Evolutionary conservation across 768 basidiomycete genomes (phyloP), one percentile per base, ranked within the genome.

Genomic region (Paxillus ammoniavirescens): DNA sequence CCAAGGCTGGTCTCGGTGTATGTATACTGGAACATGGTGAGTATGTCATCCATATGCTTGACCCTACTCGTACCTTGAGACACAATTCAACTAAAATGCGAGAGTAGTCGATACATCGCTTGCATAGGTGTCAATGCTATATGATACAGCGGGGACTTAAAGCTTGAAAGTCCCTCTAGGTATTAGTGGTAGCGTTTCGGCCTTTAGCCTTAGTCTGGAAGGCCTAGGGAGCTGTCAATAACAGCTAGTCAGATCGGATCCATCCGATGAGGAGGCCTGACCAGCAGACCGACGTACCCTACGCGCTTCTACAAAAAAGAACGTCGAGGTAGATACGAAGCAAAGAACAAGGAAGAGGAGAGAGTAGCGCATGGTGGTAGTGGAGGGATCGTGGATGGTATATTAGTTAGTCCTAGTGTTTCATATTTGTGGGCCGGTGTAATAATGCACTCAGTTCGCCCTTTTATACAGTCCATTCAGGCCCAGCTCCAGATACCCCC

Each of bases 251-350:
- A 65, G 57, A 9, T 65, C 42, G 67, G 57, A 9, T 31, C 9
- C 17, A 2, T 15, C 28, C 28, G 9, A 31, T 15, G 28, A 45
- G 15, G 28, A 45, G 28, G 43, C 26, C 26, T 26, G 8, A 47
- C 18, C 13, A 15, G 37, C 17, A 49, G 56, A 53, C 48, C 37
- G 40, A 54, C 65, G 28, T 42, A 65, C 64, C 65, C 52, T 55
- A 62, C 54, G 62, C 50, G 57, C 64, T 53, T 65, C 64, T 57
- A 65, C 65, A 17, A 56, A 65, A 67, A 65, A 65, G 64, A 65
- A 65, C 36, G 64, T 67, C 53, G 64, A 65, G 43, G 47, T 48
- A 3, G 64, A 65, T 54, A 65, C 49, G 55, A 65, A 65, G 42
- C 65, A 67, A 1, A 65, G 64, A 44, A 65, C 64, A 47, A 67